These are phyloP conservation scores for Collybiopsis confluens DNA, from an alignment of 768 basidiomycete genomes.

Conservation along the genomic window DNA sequence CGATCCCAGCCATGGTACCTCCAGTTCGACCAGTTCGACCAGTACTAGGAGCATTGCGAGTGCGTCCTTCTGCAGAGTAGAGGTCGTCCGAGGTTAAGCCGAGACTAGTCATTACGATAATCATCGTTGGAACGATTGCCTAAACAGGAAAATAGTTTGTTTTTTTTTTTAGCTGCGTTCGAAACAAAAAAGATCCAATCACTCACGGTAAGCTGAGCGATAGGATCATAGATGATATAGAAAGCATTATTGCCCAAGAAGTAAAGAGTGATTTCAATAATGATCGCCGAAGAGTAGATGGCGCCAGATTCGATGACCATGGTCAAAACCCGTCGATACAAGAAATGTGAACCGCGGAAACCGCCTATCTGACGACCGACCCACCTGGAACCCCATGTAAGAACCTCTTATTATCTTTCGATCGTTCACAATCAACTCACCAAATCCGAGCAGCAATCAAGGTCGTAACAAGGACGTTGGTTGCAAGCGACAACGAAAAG, in stretches of 20 bases:
- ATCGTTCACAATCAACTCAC: conserved; percentile 11
- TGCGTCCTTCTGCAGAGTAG: conserved; percentile 5
- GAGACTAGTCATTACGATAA: conserved; percentile 24
- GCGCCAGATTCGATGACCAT: conserved; percentile 28
- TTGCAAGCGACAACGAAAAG: conserved; percentile 27
- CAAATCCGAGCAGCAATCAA: conserved; percentile 30
- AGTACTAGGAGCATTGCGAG: background rate
- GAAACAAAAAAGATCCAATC: background rate
- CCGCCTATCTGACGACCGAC: conserved; percentile 14
- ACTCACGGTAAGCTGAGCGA: conserved; percentile 15
- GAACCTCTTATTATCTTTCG: background rate
- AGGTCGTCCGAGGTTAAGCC: conserved; percentile 20
- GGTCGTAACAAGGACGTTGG: conserved; percentile 27
- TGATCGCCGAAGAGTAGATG: conserved; percentile 26
- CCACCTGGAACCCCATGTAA: background rate
- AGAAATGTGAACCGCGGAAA: conserved; percentile 11
- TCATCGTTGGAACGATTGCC: conserved; percentile 27
- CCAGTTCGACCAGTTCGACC: no score
- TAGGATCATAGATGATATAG: conserved; percentile 34
- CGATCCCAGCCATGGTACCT: background rate
- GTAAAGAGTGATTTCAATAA: conserved; percentile 30
- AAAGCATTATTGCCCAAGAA: conserved; percentile 27
- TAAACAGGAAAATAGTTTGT: conserved; percentile 8
- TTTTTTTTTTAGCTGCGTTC: background rate
- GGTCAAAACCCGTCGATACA: conserved; percentile 22